Percentiles rank a stretch among this genome's conserved stretches.
These are phyloP conservation scores for Ustilago esculenta DNA, from an alignment of 1,284 basidiomycete species.

Conservation along the genomic window DNA sequence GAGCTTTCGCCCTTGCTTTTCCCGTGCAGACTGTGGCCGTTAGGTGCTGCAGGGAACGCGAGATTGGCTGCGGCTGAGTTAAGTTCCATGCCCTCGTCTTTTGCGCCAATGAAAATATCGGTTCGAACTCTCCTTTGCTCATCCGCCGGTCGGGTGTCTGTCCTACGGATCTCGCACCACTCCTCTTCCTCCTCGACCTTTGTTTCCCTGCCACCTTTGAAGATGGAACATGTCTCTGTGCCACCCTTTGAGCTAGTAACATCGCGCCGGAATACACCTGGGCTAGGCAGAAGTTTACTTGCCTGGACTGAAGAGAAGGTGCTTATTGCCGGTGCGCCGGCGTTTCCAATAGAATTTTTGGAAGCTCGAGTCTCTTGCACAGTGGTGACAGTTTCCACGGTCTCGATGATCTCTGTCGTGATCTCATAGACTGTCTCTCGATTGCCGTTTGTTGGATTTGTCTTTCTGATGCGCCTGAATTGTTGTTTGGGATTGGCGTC, in stretches of 20 bases:
- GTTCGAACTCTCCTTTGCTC: background rate
- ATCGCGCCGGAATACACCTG: constrained; percentile 25
- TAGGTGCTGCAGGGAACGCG: constrained; percentile 29
- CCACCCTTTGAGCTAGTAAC: constrained; percentile 38
- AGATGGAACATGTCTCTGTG: constrained; percentile 39
- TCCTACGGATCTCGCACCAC: constrained; percentile 49
- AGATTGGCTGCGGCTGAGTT: background rate
- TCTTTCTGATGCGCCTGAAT: constrained; percentile 41
- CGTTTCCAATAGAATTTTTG: background rate
- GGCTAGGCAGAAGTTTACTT: background rate
- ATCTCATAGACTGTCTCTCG: constrained; percentile 68
- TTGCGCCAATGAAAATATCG: background rate
- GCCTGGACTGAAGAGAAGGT: background rate
- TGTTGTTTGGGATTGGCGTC: constrained; percentile 22
- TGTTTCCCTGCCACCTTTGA: constrained; percentile 38
- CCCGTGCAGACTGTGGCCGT: constrained; percentile 10
- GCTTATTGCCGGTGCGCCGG: background rate
- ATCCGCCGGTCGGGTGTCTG: background rate
- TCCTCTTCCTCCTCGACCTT: constrained; percentile 45
- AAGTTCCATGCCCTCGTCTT: background rate
- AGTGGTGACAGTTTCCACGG: constrained; percentile 57
- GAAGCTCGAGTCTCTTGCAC: constrained; percentile 29
- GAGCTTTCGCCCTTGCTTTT: constrained; percentile 4
- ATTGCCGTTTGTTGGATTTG: constrained; percentile 45
- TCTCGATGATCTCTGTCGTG: constrained; percentile 68